These are phyloP conservation scores for Canna indica DNA, from an alignment of 176 grass and related monocot genomes.

Conservation along the genomic window DNA sequence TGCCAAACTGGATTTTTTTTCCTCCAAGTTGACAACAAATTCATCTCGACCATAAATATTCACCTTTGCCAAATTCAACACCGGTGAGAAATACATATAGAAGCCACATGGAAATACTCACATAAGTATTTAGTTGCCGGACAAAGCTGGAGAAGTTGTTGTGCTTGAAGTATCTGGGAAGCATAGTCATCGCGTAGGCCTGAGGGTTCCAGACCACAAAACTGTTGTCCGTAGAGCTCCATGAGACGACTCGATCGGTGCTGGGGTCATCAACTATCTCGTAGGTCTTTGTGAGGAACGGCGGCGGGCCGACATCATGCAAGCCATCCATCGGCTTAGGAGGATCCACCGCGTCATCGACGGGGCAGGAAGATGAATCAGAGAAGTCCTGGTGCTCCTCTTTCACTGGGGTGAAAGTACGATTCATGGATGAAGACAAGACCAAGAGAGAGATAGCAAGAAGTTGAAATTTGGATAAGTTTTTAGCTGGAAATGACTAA, in stretches of 20 bases:
- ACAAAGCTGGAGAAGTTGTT: conserved; percentile 99
- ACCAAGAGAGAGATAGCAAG: background rate
- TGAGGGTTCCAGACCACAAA: conserved; percentile 89
- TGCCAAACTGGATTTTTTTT: no score
- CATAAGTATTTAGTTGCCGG: conserved; percentile 67
- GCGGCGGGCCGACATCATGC: conserved; percentile 66
- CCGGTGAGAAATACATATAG: background rate
- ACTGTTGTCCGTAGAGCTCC: conserved; percentile 55
- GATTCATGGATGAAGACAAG: conserved; percentile 30
- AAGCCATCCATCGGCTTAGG: conserved; percentile 73
- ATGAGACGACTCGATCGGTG: conserved; percentile 54
- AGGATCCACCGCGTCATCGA: conserved; percentile 19
- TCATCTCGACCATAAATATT: background rate
- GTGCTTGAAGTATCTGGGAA: conserved; percentile 94
- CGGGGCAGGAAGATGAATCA: background rate
- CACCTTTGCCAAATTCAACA: background rate
- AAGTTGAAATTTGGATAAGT: no score
- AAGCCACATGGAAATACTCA: conserved; percentile 15
- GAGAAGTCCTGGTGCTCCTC: conserved; percentile 29
- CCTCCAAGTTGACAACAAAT: no score
- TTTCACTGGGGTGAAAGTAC: conserved; percentile 46
- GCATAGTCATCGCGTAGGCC: conserved; percentile 45
- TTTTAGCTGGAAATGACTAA: no score
- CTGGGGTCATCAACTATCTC: conserved; percentile 59
- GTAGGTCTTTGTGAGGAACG: conserved; percentile 86